phyloP scores from a whole-genome alignment of 2,329 filamentous ascomycete genomes.

The Pseudogymnoascus sp. region DNA sequence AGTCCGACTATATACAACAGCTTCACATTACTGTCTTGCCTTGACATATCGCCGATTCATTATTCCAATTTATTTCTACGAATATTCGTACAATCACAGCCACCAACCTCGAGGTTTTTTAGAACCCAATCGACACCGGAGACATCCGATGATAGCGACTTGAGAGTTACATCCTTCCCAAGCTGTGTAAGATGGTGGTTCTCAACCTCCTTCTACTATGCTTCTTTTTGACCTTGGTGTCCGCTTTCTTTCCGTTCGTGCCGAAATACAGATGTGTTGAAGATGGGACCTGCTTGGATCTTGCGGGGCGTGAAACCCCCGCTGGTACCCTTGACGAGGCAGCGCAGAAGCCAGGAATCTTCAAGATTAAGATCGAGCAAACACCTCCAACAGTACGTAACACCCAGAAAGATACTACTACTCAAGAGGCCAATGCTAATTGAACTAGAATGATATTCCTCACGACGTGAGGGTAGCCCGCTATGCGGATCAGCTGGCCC shows the following conservation, averaged over 20 bases:
- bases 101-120: slow-evolving; percentile 2
- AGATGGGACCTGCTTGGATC: slow-evolving; percentile 12
- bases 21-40: neutral
- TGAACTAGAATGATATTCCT: slow-evolving; percentile 4
- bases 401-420: neutral
- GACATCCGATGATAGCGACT: neutral
- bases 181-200: slow-evolving; percentile 17
- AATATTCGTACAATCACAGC: neutral
- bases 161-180: neutral
- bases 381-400: neutral
- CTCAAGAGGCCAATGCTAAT: neutral
- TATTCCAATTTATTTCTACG: slow-evolving; percentile 7
- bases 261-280: slow-evolving; percentile 21
- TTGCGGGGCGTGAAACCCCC: neutral
- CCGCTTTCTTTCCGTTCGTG: slow-evolving; percentile 22
- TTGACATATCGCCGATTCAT: neutral
- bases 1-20: slow-evolving; percentile 21
- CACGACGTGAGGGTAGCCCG: slow-evolving; percentile 17
- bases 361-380: slow-evolving; percentile 11
- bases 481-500: slow-evolving; percentile 17
- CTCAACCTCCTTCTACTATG: slow-evolving; percentile 13
- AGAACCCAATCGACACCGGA: neutral
- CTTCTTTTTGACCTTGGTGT: slow-evolving; percentile 15
- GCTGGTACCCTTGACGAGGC: slow-evolving; percentile 8
- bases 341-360: slow-evolving; percentile 9